These are phyloP conservation scores for Tilletia walkeri DNA, from an alignment of 1,284 basidiomycete species.

Conservation along the genomic window DNA sequence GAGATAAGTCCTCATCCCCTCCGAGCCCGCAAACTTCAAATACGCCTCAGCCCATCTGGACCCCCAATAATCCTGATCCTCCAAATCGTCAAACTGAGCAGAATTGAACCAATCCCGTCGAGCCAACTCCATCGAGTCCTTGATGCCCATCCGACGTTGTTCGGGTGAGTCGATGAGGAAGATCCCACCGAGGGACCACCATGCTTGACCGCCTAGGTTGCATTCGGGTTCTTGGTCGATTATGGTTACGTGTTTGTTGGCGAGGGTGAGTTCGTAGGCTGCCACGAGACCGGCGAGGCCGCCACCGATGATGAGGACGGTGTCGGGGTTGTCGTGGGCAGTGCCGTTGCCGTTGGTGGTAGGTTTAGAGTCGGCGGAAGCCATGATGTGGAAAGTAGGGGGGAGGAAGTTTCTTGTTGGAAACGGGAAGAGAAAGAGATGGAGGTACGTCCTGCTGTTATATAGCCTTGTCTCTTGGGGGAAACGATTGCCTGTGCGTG, in stretches of 20 bases:
- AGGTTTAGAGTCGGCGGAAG: too few species aligned
- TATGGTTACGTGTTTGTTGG: constrained; percentile 25
- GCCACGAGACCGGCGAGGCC: constrained; percentile 27
- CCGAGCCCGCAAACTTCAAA: constrained; percentile 22
- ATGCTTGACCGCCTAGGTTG: constrained; percentile 27
- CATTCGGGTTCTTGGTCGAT: constrained; percentile 26
- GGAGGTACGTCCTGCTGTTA: too few species aligned
- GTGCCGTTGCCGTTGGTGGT: too few species aligned
- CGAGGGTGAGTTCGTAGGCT: constrained; percentile 26
- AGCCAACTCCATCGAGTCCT: constrained; percentile 25
- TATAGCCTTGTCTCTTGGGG: too few species aligned
- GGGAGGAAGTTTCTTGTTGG: too few species aligned
- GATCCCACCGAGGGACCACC: constrained; percentile 29
- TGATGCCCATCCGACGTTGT: constrained; percentile 27
- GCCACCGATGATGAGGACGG: constrained; percentile 27
- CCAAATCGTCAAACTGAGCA: constrained; percentile 23
- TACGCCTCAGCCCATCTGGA: constrained; percentile 25
- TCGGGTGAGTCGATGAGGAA: constrained; percentile 27
- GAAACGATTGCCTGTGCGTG: too few species aligned
- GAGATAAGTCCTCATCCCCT: constrained; percentile 22
- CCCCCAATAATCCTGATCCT: constrained; percentile 25
- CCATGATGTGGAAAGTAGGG: too few species aligned
- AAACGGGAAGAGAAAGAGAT: too few species aligned
- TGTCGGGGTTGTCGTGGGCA: not conserved
- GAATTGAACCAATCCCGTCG: constrained; percentile 27